A percentile compares a stretch with the other conserved stretches of the same genome.
phyloP scores from a whole-genome alignment of 805 yeast genomes.

The Myxozyma neglecta region DNA sequence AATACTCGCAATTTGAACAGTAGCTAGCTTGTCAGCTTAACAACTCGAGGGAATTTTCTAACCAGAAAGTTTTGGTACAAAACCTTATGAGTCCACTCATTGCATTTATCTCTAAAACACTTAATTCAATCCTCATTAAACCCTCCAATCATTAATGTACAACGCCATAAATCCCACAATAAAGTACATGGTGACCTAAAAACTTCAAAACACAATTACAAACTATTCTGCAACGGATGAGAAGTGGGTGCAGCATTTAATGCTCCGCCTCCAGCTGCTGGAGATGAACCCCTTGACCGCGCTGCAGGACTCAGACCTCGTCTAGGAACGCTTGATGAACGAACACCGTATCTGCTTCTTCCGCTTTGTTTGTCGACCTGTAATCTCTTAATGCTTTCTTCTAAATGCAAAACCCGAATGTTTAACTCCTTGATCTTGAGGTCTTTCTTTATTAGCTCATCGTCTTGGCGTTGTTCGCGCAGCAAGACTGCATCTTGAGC shows the following conservation, averaged over 20 bases:
- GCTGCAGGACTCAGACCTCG: conserved; percentile 30
- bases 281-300: conserved; percentile 26
- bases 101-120: too few relatives aligned
- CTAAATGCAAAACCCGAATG: conserved; percentile 36
- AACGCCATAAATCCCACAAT: background rate
- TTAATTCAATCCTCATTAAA: too few relatives aligned
- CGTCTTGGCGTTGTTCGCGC: conserved; percentile 36
- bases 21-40: too few relatives aligned
- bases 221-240: conserved; percentile 11
- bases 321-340: conserved; percentile 31
- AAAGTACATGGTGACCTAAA: background rate
- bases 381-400: conserved; percentile 37
- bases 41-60: too few relatives aligned
- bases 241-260: conserved; percentile 12
- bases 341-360: conserved; percentile 33
- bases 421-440: conserved; percentile 35
- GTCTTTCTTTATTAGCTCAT: conserved; percentile 38
- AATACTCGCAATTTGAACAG: too few relatives aligned
- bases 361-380: conserved; percentile 28
- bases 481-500: conserved; percentile 36
- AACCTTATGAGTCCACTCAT: too few relatives aligned
- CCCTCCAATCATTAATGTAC: background rate
- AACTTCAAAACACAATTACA: background rate
- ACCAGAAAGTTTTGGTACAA: too few relatives aligned
- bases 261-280: conserved; percentile 11